Conservation (phyloP, 2,329 filamentous ascomycete genomes). For the Colletotrichum euphorbiae region DNA sequence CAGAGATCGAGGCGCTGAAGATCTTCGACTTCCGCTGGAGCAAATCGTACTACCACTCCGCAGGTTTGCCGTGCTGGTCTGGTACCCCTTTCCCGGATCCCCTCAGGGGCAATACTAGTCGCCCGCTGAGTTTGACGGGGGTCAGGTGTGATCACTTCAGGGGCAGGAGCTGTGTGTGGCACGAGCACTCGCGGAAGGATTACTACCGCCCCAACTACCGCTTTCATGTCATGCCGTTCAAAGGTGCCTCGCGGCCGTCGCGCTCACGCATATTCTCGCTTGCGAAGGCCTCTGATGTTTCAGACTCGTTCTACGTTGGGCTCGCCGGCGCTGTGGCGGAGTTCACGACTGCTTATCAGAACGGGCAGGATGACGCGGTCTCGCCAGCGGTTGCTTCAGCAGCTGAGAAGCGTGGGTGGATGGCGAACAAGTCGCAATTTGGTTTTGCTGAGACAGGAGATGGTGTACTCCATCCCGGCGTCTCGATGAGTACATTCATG, state of each 20-base stretch:
- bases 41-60: constrained; percentile 61
- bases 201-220: constrained; percentile 63
- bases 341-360: constrained; percentile 42
- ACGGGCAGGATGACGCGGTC: constrained; percentile 11
- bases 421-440: constrained; percentile 27
- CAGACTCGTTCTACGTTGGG: constrained; percentile 62
- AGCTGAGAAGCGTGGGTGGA: constrained; percentile 34
- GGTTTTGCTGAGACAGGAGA: constrained; percentile 47
- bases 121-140: constrained; percentile 37
- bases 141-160: constrained; percentile 50
- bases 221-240: constrained; percentile 53
- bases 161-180: constrained; percentile 59
- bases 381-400: constrained; percentile 16
- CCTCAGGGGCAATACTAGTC: constrained; percentile 42
- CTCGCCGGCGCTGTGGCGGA: constrained; percentile 61
- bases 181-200: constrained; percentile 55
- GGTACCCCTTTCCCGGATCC: constrained; percentile 52
- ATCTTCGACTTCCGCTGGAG: constrained; percentile 67
- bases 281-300: constrained; percentile 58
- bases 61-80: constrained; percentile 58
- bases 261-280: constrained; percentile 58
- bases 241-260: constrained; percentile 40
- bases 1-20: constrained; percentile 56
- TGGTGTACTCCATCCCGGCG: constrained; percentile 39
- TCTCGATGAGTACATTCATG: constrained; percentile 38